phyloP scores from a whole-genome alignment of 129 eudicot species.

The Pseudognaphalium luteoalbum region DNA sequence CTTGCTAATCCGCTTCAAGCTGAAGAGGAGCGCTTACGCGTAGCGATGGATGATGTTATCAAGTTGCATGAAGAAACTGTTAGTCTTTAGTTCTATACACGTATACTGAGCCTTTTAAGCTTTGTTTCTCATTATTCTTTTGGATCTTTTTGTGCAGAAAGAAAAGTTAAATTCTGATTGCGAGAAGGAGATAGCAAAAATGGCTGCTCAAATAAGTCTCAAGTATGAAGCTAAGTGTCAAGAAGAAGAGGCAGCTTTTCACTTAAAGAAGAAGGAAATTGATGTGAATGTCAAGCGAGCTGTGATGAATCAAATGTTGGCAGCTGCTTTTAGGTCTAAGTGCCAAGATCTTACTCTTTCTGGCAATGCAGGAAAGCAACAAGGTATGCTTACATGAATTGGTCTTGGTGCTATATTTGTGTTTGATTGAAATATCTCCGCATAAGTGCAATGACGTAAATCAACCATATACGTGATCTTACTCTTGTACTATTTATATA shows the following conservation, averaged over 20 bases:
- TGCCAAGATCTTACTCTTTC: slow-evolving; percentile 52
- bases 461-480: background rate
- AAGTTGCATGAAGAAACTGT: slow-evolving; percentile 54
- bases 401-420: background rate
- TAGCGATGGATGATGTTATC: slow-evolving; percentile 28
- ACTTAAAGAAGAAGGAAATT: slow-evolving; percentile 48
- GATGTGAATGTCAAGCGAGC: slow-evolving; percentile 45
- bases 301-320: slow-evolving; percentile 53
- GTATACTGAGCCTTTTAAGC: background rate
- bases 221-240: slow-evolving; percentile 51
- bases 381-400: slow-evolving; percentile 37
- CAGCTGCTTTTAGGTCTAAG: slow-evolving; percentile 63
- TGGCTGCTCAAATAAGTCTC: slow-evolving; percentile 45
- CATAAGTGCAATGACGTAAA: background rate
- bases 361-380: slow-evolving; percentile 19
- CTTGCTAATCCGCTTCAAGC: slow-evolving; percentile 61
- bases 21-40: slow-evolving; percentile 49
- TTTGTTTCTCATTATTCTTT: background rate
- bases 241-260: slow-evolving; percentile 53
- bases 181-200: slow-evolving; percentile 62
- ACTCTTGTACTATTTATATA: background rate
- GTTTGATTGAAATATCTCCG: background rate
- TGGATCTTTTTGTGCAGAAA: too few relatives aligned
- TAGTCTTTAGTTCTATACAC: slow-evolving; percentile 33
- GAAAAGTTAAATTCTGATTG: slow-evolving; percentile 50